A percentile compares a stretch with the other conserved stretches of the same genome.
Conservation (phyloP, 2,329 filamentous ascomycete species). For the Beauveria rudraprayagi region DNA sequence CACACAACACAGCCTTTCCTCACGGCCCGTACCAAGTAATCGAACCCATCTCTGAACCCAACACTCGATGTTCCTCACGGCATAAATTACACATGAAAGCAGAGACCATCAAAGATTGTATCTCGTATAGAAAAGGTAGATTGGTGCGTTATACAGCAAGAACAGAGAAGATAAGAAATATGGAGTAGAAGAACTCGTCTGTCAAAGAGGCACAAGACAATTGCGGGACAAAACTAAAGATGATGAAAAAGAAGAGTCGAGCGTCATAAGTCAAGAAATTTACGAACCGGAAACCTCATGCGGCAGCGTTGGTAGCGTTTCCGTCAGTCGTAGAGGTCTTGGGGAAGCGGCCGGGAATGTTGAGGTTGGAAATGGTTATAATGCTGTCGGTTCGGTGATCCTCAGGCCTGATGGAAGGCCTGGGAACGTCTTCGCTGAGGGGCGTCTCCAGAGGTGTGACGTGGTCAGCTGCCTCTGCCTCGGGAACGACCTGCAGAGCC, state of each 20-base stretch:
- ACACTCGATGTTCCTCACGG: not conserved
- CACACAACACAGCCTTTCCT: not conserved
- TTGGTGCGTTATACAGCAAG: not conserved
- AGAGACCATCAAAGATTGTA: not conserved
- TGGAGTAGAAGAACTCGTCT: slow-evolving; percentile 2
- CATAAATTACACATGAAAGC: not conserved
- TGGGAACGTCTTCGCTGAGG: slow-evolving; percentile 11
- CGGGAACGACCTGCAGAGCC: slow-evolving; percentile 12
- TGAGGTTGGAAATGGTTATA: slow-evolving; percentile 54
- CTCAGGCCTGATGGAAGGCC: slow-evolving; percentile 3
- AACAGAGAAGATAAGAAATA: not conserved
- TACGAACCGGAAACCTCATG: slow-evolving; percentile 37
- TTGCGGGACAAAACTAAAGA: not conserved
- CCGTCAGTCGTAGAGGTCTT: slow-evolving; percentile 38
- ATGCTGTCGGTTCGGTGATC: slow-evolving; percentile 34
- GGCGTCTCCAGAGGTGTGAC: slow-evolving; percentile 7
- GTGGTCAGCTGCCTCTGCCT: slow-evolving; percentile 14
- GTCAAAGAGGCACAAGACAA: not conserved
- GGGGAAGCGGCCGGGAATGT: slow-evolving; percentile 62
- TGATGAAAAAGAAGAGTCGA: not conserved
- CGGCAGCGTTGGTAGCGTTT: slow-evolving; percentile 37
- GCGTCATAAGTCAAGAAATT: slow-evolving; percentile 1
- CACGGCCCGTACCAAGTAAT: not conserved
- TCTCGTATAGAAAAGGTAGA: slow-evolving; percentile 11
- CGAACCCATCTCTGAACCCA: not conserved